Evolutionary conservation across 2,329 filamentous ascomycete genomes (phyloP), one percentile per base, ranked within the genome.

Genomic region (Pseudogymnoascus sp.): DNA sequence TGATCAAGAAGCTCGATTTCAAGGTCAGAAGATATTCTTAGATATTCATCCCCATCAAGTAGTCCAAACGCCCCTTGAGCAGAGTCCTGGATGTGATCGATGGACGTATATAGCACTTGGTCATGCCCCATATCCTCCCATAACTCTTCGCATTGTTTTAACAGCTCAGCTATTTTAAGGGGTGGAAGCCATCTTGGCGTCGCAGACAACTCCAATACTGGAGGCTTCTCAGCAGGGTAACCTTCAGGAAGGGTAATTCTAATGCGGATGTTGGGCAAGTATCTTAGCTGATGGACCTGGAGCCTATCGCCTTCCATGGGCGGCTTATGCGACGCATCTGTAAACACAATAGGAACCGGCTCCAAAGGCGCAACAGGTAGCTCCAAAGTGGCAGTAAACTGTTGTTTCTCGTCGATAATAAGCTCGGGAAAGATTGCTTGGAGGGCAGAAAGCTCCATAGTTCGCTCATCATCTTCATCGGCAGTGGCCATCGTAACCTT

Each of bases 1-100:
- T 89, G 91, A 66, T 91, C 88, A 43, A 96, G 73, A 12, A 97
- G 78, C 4, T 85, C 81, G 15, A 90, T 82, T 73, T 90, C 89
- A 69, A 84, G 78, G 62, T 80, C 78, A 1, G 80, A 75, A 4
- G 79, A 74, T 11, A 87, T 75, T 64, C 80, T 73, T 33, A 88
- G 73, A 15, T 73, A 75, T 4, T 79, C 80, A 3, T 76, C 73
- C 1, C 72, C 67, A 37, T 77, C 75, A 4, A 81, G 78, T 57
- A 85, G 76, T 6, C 80, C 85, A 70, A 89, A 89, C 12, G 81
- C 80, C 63, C 80, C 74, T 62, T 86, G 83, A 4, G 82, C 80
- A 9, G 76, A 78, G 68, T 81, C 81, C 69, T 84, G 81, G 25
- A 86, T 71, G 67, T 82, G 81, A 67, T 89, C 86, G 61, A 89